Conservation (phyloP, 1,284 basidiomycete genomes). For the Tranzscheliella williamsii region DNA sequence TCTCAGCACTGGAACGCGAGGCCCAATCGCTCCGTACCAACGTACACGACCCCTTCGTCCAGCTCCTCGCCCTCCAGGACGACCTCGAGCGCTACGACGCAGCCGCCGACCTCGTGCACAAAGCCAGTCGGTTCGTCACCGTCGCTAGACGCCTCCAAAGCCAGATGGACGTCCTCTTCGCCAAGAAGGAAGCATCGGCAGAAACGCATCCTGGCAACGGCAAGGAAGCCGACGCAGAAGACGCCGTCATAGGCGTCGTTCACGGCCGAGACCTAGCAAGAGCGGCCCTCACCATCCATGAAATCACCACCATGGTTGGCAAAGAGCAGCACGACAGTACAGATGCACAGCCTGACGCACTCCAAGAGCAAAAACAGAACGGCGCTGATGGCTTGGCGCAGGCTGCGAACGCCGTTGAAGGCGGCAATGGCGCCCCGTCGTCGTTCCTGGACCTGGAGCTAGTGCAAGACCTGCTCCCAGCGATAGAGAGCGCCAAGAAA, state of each 20-base stretch:
- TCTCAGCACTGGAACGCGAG: conserved; percentile 9
- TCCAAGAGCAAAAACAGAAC: background rate
- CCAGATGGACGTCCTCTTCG: conserved; percentile 37
- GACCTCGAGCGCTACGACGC: conserved; percentile 8
- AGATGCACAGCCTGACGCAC: background rate
- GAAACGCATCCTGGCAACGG: background rate
- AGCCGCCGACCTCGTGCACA: conserved; percentile 19
- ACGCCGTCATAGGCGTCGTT: conserved; percentile 31
- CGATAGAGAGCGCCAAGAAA: conserved; percentile 26
- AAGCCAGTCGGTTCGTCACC: conserved; percentile 14
- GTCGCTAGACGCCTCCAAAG: conserved; percentile 31
- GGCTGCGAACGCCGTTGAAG: background rate
- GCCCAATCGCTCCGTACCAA: conserved; percentile 4
- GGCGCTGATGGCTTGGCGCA: background rate
- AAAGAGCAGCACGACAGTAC: background rate
- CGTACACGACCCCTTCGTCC: conserved; percentile 18
- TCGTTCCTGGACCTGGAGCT: conserved; percentile 26
- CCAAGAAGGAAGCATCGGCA: conserved; percentile 1
- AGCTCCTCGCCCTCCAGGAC: conserved; percentile 6
- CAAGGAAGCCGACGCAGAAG: conserved; percentile 5
- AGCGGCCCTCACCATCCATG: conserved; percentile 34
- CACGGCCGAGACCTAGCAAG: conserved; percentile 37
- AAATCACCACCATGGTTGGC: conserved; percentile 15
- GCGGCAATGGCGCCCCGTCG: conserved; percentile 80
- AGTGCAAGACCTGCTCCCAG: conserved; percentile 22